Conservation (phyloP, 148 eudicot species). For the Rhododendron williamsianum region DNA sequence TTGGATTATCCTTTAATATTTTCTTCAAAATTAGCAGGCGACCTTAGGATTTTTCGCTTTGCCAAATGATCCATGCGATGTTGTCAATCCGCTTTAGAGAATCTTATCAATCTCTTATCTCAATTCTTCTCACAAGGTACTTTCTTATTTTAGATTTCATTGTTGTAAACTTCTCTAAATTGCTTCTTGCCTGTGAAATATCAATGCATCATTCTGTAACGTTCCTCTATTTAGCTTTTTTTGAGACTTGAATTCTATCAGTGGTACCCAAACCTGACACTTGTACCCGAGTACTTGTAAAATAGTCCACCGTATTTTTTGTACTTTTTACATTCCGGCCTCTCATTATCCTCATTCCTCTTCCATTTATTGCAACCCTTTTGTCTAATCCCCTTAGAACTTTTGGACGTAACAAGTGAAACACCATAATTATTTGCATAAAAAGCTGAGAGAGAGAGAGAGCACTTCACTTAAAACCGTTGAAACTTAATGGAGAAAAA, state of each 20-base stretch:
- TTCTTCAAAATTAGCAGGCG: constrained; percentile 49
- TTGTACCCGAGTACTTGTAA: no score
- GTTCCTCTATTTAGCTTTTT: background rate
- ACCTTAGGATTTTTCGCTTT: constrained; percentile 85
- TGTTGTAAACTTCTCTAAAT: background rate
- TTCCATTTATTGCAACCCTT: no score
- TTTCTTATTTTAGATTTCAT: background rate
- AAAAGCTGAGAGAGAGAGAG: no score
- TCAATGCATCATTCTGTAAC: background rate
- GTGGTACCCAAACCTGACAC: background rate
- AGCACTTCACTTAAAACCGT: no score
- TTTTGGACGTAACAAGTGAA: no score
- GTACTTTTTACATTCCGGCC: no score
- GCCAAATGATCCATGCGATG: constrained; percentile 80
- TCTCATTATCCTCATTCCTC: no score
- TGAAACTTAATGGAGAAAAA: no score
- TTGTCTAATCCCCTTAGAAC: no score
- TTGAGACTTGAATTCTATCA: background rate
- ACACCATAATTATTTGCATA: no score
- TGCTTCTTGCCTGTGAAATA: background rate
- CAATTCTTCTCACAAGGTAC: constrained; percentile 87
- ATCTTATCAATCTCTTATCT: constrained; percentile 77
- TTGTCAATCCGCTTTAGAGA: constrained; percentile 69
- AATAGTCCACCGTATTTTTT: no score
- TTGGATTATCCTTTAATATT: background rate